Evolutionary conservation across 176 grass and related monocot genomes (phyloP).

Genomic region (Musa itinerans): DNA sequence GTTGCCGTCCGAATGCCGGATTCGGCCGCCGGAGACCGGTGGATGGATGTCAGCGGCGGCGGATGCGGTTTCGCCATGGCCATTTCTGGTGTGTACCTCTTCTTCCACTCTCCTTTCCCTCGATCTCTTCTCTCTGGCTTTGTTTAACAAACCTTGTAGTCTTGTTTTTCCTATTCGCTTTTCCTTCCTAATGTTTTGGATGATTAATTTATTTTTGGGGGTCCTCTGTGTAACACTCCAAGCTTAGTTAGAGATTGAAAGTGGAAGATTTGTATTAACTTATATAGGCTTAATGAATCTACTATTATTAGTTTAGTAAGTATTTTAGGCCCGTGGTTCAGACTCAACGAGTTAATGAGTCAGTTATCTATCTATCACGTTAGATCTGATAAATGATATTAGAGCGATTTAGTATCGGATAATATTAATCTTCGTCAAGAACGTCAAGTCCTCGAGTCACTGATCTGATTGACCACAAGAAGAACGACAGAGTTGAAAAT

Average conservation of each 20-base stretch:
- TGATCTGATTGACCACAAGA: background rate
- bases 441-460: background rate
- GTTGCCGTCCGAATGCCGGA: slow-evolving; percentile 55
- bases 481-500: background rate
- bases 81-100: slow-evolving; percentile 54
- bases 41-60: slow-evolving; percentile 82
- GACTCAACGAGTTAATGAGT: no score
- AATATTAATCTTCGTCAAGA: background rate
- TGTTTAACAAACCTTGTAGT: background rate
- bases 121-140: background rate
- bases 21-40: slow-evolving; percentile 41
- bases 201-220: no score
- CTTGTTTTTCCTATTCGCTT: background rate
- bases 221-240: no score
- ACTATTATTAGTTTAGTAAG: no score
- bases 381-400: no score
- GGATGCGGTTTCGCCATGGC: slow-evolving; percentile 97
- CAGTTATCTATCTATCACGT: no score
- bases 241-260: no score
- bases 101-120: background rate
- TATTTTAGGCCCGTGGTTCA: no score
- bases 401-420: no score
- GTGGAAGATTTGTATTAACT: no score
- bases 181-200: background rate
- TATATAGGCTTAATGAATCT: no score